A percentile compares a stretch with the other conserved stretches of the same genome.
phyloP scores from a whole-genome alignment of 164 flowering plant genomes.

The Vitis amurensis region DNA sequence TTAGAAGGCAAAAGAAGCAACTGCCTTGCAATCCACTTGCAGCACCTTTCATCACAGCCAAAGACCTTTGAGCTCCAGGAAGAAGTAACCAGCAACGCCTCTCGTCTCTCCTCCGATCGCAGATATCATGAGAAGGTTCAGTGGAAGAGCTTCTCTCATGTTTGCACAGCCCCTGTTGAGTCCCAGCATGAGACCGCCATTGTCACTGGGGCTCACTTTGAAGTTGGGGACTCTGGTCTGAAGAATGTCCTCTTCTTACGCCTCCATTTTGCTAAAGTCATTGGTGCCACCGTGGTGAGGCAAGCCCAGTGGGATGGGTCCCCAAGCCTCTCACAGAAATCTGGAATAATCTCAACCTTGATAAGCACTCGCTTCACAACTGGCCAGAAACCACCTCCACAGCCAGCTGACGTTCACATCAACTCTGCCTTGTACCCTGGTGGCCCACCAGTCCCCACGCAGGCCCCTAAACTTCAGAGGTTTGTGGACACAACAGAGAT shows the following conservation, averaged over 20 bases:
- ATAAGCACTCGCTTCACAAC: conserved; percentile 32
- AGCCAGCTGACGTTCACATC: conserved; percentile 23
- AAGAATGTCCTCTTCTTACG: conserved; percentile 32
- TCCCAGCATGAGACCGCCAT: conserved; percentile 24
- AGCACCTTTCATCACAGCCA: conserved; percentile 52
- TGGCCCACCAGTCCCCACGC: conserved; percentile 35
- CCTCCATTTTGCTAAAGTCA: conserved; percentile 30
- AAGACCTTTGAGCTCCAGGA: conserved; percentile 31
- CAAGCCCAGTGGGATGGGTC: conserved; percentile 31
- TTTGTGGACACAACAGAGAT: conserved; percentile 38
- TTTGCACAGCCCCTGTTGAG: conserved; percentile 43
- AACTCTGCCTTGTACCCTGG: conserved; percentile 45
- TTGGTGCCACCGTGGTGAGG: conserved; percentile 16
- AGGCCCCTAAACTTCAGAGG: conserved; percentile 29
- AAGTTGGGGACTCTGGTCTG: conserved; percentile 24
- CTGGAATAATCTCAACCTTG: conserved; percentile 32
- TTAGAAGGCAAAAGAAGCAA: conserved; percentile 51
- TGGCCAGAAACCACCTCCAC: conserved; percentile 23
- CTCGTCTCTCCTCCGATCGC: conserved; percentile 13
- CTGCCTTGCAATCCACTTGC: conserved; percentile 47
- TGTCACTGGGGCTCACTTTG: conserved; percentile 41
- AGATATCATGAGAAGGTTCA: conserved; percentile 33
- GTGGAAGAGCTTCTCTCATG: conserved; percentile 41
- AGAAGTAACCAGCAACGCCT: background rate
- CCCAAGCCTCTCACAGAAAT: conserved; percentile 28